Conservation (phyloP, 208 protist genomes). For the Leishmania mexicana region DNA sequence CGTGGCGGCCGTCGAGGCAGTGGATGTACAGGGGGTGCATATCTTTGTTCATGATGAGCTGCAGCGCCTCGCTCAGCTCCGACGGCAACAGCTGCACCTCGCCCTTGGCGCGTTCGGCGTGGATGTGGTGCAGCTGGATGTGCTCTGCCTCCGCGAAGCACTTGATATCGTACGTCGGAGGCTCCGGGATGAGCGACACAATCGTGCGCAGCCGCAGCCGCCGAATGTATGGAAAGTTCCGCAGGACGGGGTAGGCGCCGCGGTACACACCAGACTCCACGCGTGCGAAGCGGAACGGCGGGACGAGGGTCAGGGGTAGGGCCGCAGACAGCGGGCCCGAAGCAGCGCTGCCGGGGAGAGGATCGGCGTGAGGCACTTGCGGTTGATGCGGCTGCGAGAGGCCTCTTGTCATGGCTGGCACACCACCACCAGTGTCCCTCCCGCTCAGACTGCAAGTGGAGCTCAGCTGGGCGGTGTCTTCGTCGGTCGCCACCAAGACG, state of each 20-base stretch:
- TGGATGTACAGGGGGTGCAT: conserved; percentile 82
- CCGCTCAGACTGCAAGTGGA: background rate
- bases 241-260: conserved; percentile 84
- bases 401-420: background rate
- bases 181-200: conserved; percentile 79
- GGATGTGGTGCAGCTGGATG: conserved; percentile 70
- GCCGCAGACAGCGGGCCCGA: conserved; percentile 11
- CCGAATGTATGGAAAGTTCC: conserved; percentile 79
- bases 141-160: conserved; percentile 57
- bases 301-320: conserved; percentile 59
- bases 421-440: background rate
- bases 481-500: background rate
- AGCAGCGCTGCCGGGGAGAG: background rate
- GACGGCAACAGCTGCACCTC: conserved; percentile 79
- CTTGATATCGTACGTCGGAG: conserved; percentile 79
- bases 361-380: conserved; percentile 1
- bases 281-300: conserved; percentile 72
- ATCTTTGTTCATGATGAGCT: conserved; percentile 59
- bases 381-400: background rate
- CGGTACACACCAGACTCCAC: conserved; percentile 85
- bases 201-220: conserved; percentile 63
- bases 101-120: conserved; percentile 82
- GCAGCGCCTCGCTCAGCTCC: conserved; percentile 64
- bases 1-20: conserved; percentile 86
- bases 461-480: background rate